Evolutionary conservation across 23 red algal species (phyloP), one percentile per base, ranked within the genome.

Genomic region (Porphyridium purpureum): DNA sequence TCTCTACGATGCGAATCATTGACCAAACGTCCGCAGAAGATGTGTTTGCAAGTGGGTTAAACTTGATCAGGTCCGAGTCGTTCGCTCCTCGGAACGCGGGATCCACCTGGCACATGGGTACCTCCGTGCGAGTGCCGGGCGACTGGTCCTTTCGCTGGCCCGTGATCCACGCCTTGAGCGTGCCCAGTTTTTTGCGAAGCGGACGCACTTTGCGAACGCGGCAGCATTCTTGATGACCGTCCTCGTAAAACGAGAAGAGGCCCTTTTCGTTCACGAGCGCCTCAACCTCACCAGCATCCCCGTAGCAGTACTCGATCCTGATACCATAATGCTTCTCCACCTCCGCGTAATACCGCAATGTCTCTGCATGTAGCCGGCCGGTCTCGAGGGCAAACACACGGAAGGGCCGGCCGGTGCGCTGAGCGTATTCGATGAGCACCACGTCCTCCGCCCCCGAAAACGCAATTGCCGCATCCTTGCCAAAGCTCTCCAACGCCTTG

Each of bases 371-470:
- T 66, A 98, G 34, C 6, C 90, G 72, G 21, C 90, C 90, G 0
- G 90, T 98, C 24, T 98, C 90, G 6, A 98, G 72, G 8, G 90
- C 79, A 56, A 98, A 98, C 9, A 98, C 90, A 21, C 90, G 90
- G 46, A 75, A 98, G 22, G 90, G 90, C 20, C 59, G 50, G 32
- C 76, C 71, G 11, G 90, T 86, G 7, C 80, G 75, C 20, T 57
- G 46, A 20, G 90, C 90, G 52, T 81, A 98, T 57, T 98, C 90
- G 38, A 98, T 64, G 1, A 85, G 53, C 4, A 98, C 77, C 58
- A 98, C 90, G 67, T 98, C 90, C 63, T 98, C 90, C 22, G 90
- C 90, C 33, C 90, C 90, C 0, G 80, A 86, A 49, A 98, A 98
- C 11, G 90, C 90, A 32, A 98, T 98, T 1, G 79, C 90, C 2